Base-by-base conservation (phyloP, 441 rosid genomes). In the Aquilaria agallochum region DNA sequence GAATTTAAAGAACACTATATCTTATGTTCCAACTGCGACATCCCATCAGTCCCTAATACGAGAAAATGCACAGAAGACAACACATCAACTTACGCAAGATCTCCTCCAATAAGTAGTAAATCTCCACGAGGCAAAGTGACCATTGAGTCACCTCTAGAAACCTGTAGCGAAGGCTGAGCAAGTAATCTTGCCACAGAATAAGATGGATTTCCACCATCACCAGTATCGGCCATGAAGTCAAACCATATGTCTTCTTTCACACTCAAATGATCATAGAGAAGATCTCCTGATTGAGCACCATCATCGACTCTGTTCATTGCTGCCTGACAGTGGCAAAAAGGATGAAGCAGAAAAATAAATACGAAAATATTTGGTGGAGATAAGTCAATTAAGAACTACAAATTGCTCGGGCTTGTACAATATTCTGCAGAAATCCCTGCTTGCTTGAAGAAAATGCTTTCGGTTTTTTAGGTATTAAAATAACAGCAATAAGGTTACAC, bases 81-180 rank as follows among this genome's bases (percentile, higher is more conserved):
- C 34, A 36, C 53, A 50, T 64, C 46, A 66, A 85, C 98, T 85
- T 87, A 92, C 96, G 98, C 98, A 77, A 92, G 98, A 83, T 92
- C 98, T 58, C 98, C 98, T 81, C 98, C 98, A 61, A 92, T 84
- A 72, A 92, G 82, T 59, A 89, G 85, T 62, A 87, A 69, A 68
- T 81, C 75, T 45, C 84, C 98, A 49, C 96, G 93, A 48, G 78
- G 95, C 59, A 92, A 72, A 58, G 75, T 61, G 67, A 58, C 68
- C 65, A 10, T 20, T 55, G 85, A 64, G 76, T 78, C 88, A 67
- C 34, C 80, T 33, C 59, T 73, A 31, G 62, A 48, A 53, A 87
- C 72, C 63, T 50, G 60, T 55, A 92, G 58, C 57, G 64, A 73
- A 68, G 87, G 92, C 73, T 83, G 86, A 31, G 87, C 89, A 70